Base-by-base conservation (phyloP, 495 filamentous ascomycete genomes). In the Penicillium lagena region DNA sequence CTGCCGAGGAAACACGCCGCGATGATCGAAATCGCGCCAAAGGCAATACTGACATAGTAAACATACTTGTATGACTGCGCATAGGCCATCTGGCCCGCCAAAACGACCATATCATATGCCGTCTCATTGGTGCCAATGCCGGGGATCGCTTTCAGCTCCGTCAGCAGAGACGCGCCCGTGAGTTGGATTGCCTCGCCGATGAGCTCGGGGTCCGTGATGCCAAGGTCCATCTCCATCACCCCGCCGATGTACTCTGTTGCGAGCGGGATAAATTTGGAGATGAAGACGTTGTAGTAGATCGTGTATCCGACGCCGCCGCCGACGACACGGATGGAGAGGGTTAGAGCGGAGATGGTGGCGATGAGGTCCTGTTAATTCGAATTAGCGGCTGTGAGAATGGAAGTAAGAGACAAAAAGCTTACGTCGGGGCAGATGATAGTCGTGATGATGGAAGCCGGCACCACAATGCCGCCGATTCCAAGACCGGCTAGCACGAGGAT, bases 271-370 rank as follows among this genome's bases (percentile, higher is more conserved):
- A 87, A 80, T 63, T 84, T 85, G 51, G 73, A 72, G 51, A 78
- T 59, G 66, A 86, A 89, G 52, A 89, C 72, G 56, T 87, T 89
- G 73, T 81, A 88, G 72, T 89, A 89, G 46, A 82, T 76, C 15
- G 75, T 76, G 58, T 87, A 89, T 35, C 85, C 85, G 42, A 89
- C 79, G 29, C 77, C 68, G 31, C 85, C 83, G 30, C 85, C 85
- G 30, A 86, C 71, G 42, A 86, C 81, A 39, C 85, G 82, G 46
- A 87, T 81, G 15, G 82, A 76, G 39, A 87, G 79, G 2, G 85
- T 86, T n/a, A 89, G 65, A 9, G 85, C 81, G 10, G 84, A 79
- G 40, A 87, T 76, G 12, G 84, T 88, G 39, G 84, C 85, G 52
- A 89, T 86, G 1, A 87, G 63, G 43, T 87, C 83, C 71, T 75